Evolutionary conservation across 805 yeast genomes (phyloP), one percentile per base, ranked within the genome.

Genomic region (Monosporozyma aquatica): DNA sequence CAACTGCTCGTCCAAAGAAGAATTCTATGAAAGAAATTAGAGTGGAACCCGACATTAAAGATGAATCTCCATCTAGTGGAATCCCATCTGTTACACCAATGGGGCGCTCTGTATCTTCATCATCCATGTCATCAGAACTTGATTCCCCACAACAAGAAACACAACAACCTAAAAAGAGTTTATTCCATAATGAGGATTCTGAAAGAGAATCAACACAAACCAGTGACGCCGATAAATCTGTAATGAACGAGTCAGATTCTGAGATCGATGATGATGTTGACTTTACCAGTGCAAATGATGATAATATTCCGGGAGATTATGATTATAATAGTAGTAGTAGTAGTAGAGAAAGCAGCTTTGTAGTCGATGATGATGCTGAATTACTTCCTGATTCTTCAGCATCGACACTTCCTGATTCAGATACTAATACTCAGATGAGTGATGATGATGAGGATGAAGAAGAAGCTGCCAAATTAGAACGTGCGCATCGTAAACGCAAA

Each of bases 381-480:
- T 18, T 23, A 18, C 18, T 22, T 11, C n/a, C 24, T 15, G 37
- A 34, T 13, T 34, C 18, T n/a, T 13, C 15, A 3, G 30, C 6
- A n/a, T 28, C 30, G 7, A n/a, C 11, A 5, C 6, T 28, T 28
- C 6, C 15, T 5, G 30, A 11, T n/a, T 11, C 3, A 11, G 18
- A 8, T 28, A 18, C 9, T n/a, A n/a, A 9, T 26, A 26, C n/a
- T 11, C n/a, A 3, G 30, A 37, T n/a, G 25, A 37, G 28, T 1
- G 40, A 39, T n/a, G 38, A 30, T 7, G 18, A 36, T 10, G 38
- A 21, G 7, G 42, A 41, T 15, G 47, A 43, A 22, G 44, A 38
- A 8, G 42, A 45, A 4, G 26, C 27, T 8, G 44, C 37, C 15
- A 45, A 21, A 9, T 38, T 35, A 24, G 43, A 42, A 9, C 41